Percentiles rank a stretch among this genome's conserved stretches.
phyloP scores from a whole-genome alignment of 352 stramenopile genomes.

The Halophytophthora batemanensis region DNA sequence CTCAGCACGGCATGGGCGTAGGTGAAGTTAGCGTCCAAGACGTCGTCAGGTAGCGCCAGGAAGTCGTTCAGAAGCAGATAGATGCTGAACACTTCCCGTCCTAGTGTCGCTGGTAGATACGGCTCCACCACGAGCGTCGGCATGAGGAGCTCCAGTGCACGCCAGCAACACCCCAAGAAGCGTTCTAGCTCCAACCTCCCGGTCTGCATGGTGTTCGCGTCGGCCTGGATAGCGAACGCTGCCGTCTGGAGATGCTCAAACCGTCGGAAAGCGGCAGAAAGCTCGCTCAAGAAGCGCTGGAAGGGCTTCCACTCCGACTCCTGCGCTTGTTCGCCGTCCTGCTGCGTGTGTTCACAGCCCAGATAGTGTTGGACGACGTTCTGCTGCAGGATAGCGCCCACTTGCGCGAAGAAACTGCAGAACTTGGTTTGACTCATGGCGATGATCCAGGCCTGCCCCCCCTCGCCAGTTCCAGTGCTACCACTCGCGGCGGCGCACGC shows the following conservation, averaged over 20 bases:
- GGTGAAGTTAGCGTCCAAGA: slow-evolving; percentile 46
- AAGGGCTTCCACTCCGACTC: slow-evolving; percentile 48
- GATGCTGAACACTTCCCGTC: slow-evolving; percentile 35
- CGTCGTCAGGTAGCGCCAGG: slow-evolving; percentile 39
- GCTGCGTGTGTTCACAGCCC: slow-evolving; percentile 4
- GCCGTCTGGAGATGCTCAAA: slow-evolving; percentile 34
- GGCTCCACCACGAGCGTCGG: slow-evolving; percentile 43
- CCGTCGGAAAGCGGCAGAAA: slow-evolving; percentile 33
- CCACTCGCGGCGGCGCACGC: slow-evolving; percentile 16
- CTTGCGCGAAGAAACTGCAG: slow-evolving; percentile 41
- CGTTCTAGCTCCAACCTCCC: slow-evolving; percentile 35
- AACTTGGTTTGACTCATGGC: slow-evolving; percentile 64
- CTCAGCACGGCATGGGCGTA: slow-evolving; percentile 62
- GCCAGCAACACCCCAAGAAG: slow-evolving; percentile 50
- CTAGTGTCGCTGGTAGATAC: slow-evolving; percentile 29
- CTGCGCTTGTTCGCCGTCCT: slow-evolving; percentile 2
- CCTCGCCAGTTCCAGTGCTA: slow-evolving; percentile 11
- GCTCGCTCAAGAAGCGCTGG: slow-evolving; percentile 35
- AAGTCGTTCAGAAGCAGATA: slow-evolving; percentile 58
- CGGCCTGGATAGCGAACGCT: slow-evolving; percentile 42
- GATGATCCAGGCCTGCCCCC: slow-evolving; percentile 50
- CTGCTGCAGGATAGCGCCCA: slow-evolving; percentile 38
- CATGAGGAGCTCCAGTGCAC: slow-evolving; percentile 39
- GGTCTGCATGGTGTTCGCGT: slow-evolving; percentile 29
- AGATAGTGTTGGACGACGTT: slow-evolving; percentile 27